phyloP scores from a whole-genome alignment of 1,284 basidiomycete species.

The Meira nashicola region DNA sequence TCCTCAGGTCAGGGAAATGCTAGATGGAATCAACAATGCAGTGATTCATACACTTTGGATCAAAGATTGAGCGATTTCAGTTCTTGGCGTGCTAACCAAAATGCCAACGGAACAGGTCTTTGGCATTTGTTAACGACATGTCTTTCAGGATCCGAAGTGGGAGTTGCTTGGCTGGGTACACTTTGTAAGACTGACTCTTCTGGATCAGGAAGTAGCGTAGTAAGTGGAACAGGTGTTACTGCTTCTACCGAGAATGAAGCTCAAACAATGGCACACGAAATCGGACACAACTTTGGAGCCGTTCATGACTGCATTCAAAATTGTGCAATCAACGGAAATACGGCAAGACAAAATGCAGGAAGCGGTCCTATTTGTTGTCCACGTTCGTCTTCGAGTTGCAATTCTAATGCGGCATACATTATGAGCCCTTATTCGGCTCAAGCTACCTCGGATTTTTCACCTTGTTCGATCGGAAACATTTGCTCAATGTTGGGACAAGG shows the following conservation, averaged over 20 bases:
- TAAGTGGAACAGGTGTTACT: conserved; percentile 79
- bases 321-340: conserved; percentile 58
- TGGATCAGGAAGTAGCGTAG: conserved; percentile 57
- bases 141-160: conserved; percentile 75
- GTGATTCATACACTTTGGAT: conserved; percentile 58
- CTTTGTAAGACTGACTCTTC: conserved; percentile 54
- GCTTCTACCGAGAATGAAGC: conserved; percentile 62
- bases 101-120: conserved; percentile 68
- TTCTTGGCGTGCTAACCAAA: conserved; percentile 71
- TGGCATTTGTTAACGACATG: conserved; percentile 89
- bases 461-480: conserved; percentile 77
- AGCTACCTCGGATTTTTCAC: conserved; percentile 10
- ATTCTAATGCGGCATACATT: conserved; percentile 57
- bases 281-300: conserved; percentile 82
- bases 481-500: conserved; percentile 57
- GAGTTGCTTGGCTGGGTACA: conserved; percentile 69
- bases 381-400: conserved; percentile 61
- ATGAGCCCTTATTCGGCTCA: conserved; percentile 12
- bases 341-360: conserved; percentile 27
- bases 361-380: conserved; percentile 65
- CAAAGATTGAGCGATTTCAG: conserved; percentile 74
- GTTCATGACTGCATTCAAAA: conserved; percentile 64
- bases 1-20: conserved; percentile 54
- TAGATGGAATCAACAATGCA: conserved; percentile 53
- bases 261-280: conserved; percentile 82